Base-by-base conservation (phyloP, 192 early-diverging fungal species). In the Coemansia sp. region DNA sequence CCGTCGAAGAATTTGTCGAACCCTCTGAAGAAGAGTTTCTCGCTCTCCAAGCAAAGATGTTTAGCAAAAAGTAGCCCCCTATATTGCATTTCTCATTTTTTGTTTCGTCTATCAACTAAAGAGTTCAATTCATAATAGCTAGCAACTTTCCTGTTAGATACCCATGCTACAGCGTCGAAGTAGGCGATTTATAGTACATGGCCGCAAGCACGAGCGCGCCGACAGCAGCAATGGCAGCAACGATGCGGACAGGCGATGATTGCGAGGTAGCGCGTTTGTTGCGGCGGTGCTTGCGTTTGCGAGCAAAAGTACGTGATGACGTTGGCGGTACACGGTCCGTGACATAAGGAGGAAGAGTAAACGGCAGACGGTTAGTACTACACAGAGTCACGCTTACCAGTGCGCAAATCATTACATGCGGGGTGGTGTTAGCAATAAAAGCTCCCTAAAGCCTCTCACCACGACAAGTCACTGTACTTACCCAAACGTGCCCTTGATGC, bases 401-500 rank as follows among this genome's bases (percentile, higher is more conserved):
- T 31, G n/a, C 33, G 22, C 60, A 70, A 36, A 50, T 64, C n/a
- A 43, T n/a, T 22, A 4, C 62, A 39, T 52, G 33, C 27, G 27
- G 24, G 22, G 39, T 44, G 2, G 13, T 2, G 33, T 39, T 62
- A 27, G 46, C 64, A 65, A 22, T 24, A 50, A 50, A 44, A 24
- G 9, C 27, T 27, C 31, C 5, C 16, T 18, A 18, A 31, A 15
- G 38, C 34, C 67, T 29, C 38, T 33, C 29, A 50, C 57, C 15
- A 60, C 63, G 1, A 58, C 27, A 58, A 33, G 11, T 6, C 11
- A 4, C 50, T 49, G 8, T 24, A 22, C 90, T 78, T 90, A 94
- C 88, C 96, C 96, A 86, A 96, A 98, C 22, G 91, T 87, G 62
- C 87, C 86, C 76, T 97, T 96, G 75, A 98, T 98, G 46, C 91